Base-by-base conservation (phyloP, 352 stramenopile species). In the Poterioochromonas sp. region DNA sequence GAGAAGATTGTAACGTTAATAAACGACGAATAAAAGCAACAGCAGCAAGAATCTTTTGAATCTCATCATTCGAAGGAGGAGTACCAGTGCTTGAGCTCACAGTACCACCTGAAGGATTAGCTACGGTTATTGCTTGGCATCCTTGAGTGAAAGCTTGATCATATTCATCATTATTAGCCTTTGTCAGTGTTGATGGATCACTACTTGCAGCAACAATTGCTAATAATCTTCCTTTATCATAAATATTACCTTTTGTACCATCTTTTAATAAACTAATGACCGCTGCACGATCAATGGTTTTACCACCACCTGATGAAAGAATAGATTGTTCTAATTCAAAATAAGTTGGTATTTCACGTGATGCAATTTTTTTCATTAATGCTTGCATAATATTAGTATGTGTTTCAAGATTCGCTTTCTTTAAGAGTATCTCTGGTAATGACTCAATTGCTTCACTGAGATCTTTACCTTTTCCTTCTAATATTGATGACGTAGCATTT, bases 371-470 rank as follows among this genome's bases (percentile, higher is more conserved):
- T 78, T 91, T 90, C 90, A 95, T 95, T 20, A 92, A 85, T 32
- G 90, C 89, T 82, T 94, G 88, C 29, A 95, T 82, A 68, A 95
- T 91, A 62, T 88, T 91, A 0, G 90, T 95, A 80, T 95, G 90
- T 41, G 90, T 84, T 83, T 95, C 90, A 8, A 95, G 77, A 69
- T 88, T 86, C 78, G 91, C 92, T 81, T 95, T 95, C 49, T 88
- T 83, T 53, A 90, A 86, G 60, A 95, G 84, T 22, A 95, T 82
- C 35, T 87, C 84, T 1, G 89, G 90, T 26, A 95, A 82, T 5
- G 85, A 90, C 82, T 93, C 88, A 34, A 95, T 87, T 11, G 89
- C 89, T n/a, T 79, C 86, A 32, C 84, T 85, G 69, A 95, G 84
- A 79, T 92, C 88, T 71, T 78, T 43, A 60, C 81, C 40, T 39